Conservation (phyloP, 2,329 filamentous ascomycete genomes). For the Fusarium nematophilum region DNA sequence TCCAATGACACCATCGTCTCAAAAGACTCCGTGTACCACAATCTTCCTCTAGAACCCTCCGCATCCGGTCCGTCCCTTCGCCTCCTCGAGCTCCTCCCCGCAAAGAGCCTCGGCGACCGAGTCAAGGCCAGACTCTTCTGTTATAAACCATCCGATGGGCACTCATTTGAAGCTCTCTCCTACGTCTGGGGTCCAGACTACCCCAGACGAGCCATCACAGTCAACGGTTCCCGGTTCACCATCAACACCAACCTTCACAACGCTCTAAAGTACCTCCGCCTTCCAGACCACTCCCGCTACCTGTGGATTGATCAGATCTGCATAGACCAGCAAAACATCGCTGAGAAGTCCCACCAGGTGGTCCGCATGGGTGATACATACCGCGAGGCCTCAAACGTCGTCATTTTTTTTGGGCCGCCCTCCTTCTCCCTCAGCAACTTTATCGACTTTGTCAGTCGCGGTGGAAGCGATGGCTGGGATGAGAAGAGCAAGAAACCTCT, state of each 20-base stretch:
- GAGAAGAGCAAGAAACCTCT: too few species aligned
- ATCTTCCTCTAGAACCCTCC: too few species aligned
- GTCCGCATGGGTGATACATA: not conserved
- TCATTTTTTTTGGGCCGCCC: not conserved
- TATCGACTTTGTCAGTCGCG: too few species aligned
- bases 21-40: too few species aligned
- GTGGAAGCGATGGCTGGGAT: too few species aligned
- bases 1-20: too few species aligned
- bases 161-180: conserved; percentile 1
- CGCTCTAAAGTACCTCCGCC: not conserved
- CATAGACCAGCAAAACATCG: not conserved
- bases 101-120: too few species aligned
- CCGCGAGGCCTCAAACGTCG: not conserved
- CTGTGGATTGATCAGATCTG: conserved; percentile 1
- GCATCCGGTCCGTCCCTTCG: too few species aligned
- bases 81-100: too few species aligned
- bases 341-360: not conserved
- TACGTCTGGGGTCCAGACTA: not conserved
- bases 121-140: too few species aligned
- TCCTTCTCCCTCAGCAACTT: too few species aligned
- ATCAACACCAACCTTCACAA: not conserved
- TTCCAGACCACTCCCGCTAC: not conserved
- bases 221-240: not conserved
- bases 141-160: too few species aligned
- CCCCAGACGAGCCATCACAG: not conserved